Evolutionary conservation across 331 rosid species (phyloP).

Genomic region (Quercus phellos): DNA sequence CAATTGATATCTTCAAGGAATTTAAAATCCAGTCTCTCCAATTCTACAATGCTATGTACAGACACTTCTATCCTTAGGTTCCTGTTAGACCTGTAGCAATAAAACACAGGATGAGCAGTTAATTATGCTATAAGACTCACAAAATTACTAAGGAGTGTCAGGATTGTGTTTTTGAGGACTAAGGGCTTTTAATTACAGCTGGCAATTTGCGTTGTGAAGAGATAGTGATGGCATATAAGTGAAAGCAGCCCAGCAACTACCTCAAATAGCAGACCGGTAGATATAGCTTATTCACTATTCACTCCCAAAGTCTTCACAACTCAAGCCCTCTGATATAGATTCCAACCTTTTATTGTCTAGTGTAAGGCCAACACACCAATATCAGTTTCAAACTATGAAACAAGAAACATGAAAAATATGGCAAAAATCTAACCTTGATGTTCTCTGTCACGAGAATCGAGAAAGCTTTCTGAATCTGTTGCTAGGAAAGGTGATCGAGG

Average conservation of each 20-base stretch:
- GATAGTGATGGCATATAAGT: background rate
- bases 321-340: constrained; percentile 52
- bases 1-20: constrained; percentile 27
- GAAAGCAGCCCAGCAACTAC: constrained; percentile 1
- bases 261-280: constrained; percentile 17
- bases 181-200: background rate
- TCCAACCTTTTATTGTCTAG: constrained; percentile 46
- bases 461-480: constrained; percentile 43
- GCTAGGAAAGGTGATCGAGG: constrained; percentile 47
- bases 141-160: background rate
- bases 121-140: background rate
- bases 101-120: background rate
- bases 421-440: constrained; percentile 40
- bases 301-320: constrained; percentile 58
- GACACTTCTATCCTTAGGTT: constrained; percentile 22
- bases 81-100: constrained; percentile 43
- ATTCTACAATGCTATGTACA: constrained; percentile 52
- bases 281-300: constrained; percentile 28
- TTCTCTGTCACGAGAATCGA: constrained; percentile 39
- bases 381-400: constrained; percentile 11
- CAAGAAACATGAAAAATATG: background rate
- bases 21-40: constrained; percentile 20
- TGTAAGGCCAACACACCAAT: constrained; percentile 13
- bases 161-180: background rate
- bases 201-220: background rate